These are phyloP conservation scores for Melastoma candidum DNA, from an alignment of 441 rosid genomes.

Conservation along the genomic window DNA sequence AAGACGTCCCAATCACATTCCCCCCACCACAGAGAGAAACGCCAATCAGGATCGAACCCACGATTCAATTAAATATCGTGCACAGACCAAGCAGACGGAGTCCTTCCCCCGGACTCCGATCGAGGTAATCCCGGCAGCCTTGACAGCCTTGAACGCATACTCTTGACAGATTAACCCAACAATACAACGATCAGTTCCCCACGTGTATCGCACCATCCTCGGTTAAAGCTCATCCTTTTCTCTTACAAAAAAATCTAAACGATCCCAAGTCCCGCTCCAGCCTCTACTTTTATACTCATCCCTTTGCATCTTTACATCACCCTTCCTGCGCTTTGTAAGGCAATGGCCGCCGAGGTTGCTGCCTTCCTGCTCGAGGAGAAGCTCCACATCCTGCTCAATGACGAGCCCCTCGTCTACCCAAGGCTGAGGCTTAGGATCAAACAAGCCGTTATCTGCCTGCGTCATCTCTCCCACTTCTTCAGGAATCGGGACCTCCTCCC, in stretches of 20 bases:
- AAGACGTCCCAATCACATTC: no score
- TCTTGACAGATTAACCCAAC: constrained; percentile 27
- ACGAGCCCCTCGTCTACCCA: constrained; percentile 2
- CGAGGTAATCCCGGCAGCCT: constrained; percentile 81
- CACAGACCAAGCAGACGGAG: constrained; percentile 68
- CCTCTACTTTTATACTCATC: no score
- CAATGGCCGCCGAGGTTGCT: constrained; percentile 4
- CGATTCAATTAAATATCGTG: no score
- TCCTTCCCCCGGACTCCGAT: constrained; percentile 95
- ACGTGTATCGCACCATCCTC: no score
- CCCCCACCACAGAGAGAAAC: no score
- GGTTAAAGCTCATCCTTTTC: no score
- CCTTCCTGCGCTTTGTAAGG: background rate
- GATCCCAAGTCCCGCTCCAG: no score
- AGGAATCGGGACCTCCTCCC: background rate
- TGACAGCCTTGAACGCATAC: constrained; percentile 96
- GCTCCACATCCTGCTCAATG: constrained; percentile 3
- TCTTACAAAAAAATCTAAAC: no score
- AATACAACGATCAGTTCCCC: constrained; percentile 2
- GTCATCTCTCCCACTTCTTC: background rate
- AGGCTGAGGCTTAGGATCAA: constrained; percentile 1
- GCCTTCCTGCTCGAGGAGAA: constrained; percentile 5
- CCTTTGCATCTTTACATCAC: no score
- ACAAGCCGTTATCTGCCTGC: background rate
- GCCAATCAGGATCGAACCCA: no score